Evolutionary conservation across 805 yeast species (phyloP), one percentile per base, ranked within the genome.

Genomic region (Teunomyces gatunensis): DNA sequence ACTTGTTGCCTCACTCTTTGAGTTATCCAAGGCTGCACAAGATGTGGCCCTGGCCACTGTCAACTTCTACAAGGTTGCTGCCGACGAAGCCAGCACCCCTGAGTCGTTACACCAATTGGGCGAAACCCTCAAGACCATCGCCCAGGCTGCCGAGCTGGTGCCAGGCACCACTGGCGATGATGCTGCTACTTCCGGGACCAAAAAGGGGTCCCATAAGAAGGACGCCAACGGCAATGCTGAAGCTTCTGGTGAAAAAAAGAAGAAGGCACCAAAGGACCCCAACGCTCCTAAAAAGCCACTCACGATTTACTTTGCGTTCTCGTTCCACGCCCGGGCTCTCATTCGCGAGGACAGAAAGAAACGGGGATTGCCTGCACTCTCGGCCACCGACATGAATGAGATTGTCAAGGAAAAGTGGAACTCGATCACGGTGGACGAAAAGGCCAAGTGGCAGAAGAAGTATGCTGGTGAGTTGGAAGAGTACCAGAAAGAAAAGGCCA

Each of bases 271-370:
- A 45, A 74, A 69, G 57, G 98, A 92, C 68, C 97, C 97, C 45
- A 85, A 87, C 60, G 97, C 96, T 39, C 99, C 99, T 50, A 89
- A 88, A 76, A 90, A 90, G 61, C 98, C 99, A 12, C 74, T 89
- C 60, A 90, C 97, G 18, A 86, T 88, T 39, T 91, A 83, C 72
- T 87, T 92, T 66, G 75, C 76, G 36, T 92, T 83, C 68, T 83
- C 89, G 45, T 84, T 86, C 54, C 83, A 81, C 54, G 79, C 83
- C 54, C 83, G 96, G 60, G 86, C 85, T 52, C 71, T 77, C 33
- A 77, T 91, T 52, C 81, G 84, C 47, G 84, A 79, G 46, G 90
- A 87, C 52, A 79, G 96, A 60, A 77, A 71, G 47, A 69, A 69
- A 32, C 71, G 75, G 42, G 71, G 86, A 29, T 73, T 77, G 57